Percentiles rank a stretch among this genome's conserved stretches.
Evolutionary conservation across 805 yeast species (phyloP).

Genomic region (Yarrowia hollandica): DNA sequence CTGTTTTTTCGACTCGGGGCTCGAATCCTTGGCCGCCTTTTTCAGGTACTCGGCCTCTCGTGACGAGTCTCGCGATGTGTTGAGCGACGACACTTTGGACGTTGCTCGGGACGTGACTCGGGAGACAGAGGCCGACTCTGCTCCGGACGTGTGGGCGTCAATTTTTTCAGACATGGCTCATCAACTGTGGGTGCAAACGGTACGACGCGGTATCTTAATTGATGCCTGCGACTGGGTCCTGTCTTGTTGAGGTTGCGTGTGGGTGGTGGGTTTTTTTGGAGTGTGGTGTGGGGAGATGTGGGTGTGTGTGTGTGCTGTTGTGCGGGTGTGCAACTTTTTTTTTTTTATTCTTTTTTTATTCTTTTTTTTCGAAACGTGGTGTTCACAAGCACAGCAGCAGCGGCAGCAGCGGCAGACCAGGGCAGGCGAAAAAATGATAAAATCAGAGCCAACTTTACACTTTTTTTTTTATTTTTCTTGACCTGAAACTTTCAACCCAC

Average conservation of each 20-base stretch:
- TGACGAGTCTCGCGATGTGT: conserved; percentile 12
- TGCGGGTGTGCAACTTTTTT: no score
- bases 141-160: conserved; percentile 23
- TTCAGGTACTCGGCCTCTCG: conserved; percentile 27
- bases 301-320: no score
- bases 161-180: conserved; percentile 26
- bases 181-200: background rate
- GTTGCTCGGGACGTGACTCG: conserved; percentile 20
- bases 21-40: conserved; percentile 27
- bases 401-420: no score
- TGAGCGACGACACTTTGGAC: conserved; percentile 17
- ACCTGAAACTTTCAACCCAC: background rate
- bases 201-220: background rate
- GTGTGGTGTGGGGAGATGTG: background rate
- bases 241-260: no score
- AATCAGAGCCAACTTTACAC: no score
- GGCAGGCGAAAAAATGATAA: no score
- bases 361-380: conserved; percentile 20
- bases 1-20: conserved; percentile 64
- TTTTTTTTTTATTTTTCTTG: background rate
- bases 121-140: conserved; percentile 19
- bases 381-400: no score
- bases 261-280: background rate
- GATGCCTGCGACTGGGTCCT: no score
- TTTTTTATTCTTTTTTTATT: no score